Conservation (phyloP, 2,329 filamentous ascomycete species). For the Sporothrix globosa region DNA sequence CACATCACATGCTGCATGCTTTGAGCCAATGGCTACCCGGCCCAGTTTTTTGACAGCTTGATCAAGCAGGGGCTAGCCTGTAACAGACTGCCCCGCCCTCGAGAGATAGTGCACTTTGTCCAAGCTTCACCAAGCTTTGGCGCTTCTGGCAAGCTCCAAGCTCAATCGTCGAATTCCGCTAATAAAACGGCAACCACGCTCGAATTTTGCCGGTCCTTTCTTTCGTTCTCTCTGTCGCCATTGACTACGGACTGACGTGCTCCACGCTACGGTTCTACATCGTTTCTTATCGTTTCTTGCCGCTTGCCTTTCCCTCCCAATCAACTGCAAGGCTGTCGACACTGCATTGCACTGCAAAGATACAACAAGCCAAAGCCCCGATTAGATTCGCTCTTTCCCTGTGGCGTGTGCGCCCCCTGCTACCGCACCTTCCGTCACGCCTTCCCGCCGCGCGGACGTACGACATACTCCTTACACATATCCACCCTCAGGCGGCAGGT, state of each 20-base stretch:
- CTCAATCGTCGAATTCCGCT: neutral
- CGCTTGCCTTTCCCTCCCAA: neutral
- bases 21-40: neutral
- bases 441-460: neutral
- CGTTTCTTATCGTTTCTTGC: neutral
- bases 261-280: slow-evolving; percentile 3
- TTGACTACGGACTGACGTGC: slow-evolving; percentile 24
- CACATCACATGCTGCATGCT: neutral
- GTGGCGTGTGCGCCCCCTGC: slow-evolving; percentile 10
- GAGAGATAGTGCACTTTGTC: neutral
- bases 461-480: neutral
- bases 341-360: slow-evolving; percentile 5
- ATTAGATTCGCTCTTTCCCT: slow-evolving; percentile 20
- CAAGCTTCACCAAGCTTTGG: slow-evolving; percentile 4
- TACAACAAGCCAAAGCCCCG: neutral
- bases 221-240: slow-evolving; percentile 22
- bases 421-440: slow-evolving; percentile 3
- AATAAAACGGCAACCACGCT: neutral
- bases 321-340: slow-evolving; percentile 18
- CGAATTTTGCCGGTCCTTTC: neutral
- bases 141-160: neutral
- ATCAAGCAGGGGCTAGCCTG: neutral
- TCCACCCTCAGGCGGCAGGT: neutral
- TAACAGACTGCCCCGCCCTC: slow-evolving; percentile 1
- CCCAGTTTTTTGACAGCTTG: neutral